Evolutionary conservation across 176 grass and related monocot genomes (phyloP), one percentile per base, ranked within the genome.

Genomic region (Eleusine indica): DNA sequence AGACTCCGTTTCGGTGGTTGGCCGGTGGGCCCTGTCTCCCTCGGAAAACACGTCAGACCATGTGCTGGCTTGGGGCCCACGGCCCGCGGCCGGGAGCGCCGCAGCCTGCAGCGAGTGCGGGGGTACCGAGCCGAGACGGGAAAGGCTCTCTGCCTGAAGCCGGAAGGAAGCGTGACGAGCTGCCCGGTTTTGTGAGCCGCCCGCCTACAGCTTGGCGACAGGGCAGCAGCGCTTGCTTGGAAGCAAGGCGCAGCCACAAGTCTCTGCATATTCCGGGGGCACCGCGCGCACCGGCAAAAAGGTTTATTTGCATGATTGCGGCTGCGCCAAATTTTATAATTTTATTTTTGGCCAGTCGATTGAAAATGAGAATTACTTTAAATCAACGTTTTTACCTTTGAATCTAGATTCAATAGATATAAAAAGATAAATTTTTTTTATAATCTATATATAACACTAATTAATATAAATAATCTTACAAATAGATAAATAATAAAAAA

Each of bases 21-120:
- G 71, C 65, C 25, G 30, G 29, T 82, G 82, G 89, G 82, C 58
- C 82, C 56, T 1, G 28, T 2, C 3, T 60, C 12, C 67, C 68
- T 85, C 57, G 86, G 78, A 61, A 7, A 74, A 77, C 82, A 88
- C 66, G 82, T 82, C 82, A 85, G 66, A 4, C 90, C 90, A 88
- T 91, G 90, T 88, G 90, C 66, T 37, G 30, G 21, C 6, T 29
- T 3, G 82, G 70, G 77, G 3, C 63, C 81, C 58, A 57, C 18
- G 39, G 37, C 17, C 19, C 13, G 46, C 29, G 54, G 40, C 75
- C 47, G 39, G 52, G 42, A 30, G 47, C 47, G 39, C 6, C n/a
- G 44, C 51, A 57, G 19, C 21, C 6, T 8, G 37, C 17, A 69
- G 30, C 64, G 10, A 53, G 21, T 3, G 2, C n/a, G 44, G 9